Percentiles rank a stretch among this genome's conserved stretches.
Evolutionary conservation across 2,329 filamentous ascomycete genomes (phyloP).

Genomic region (Colletotrichum liriopes): DNA sequence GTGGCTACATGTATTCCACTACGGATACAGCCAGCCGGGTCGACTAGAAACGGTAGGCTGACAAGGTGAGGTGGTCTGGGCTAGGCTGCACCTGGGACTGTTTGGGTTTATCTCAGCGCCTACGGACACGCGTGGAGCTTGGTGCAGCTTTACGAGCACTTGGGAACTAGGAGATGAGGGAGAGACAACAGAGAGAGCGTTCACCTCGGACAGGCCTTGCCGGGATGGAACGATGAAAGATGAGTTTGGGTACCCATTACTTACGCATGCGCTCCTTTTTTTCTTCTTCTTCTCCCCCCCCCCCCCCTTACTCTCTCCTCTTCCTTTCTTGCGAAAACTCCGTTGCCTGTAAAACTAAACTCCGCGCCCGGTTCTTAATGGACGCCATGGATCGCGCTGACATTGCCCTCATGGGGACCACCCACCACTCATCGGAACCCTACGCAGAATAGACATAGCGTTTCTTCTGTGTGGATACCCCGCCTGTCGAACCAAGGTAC

Average conservation of each 20-base stretch:
- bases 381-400: not conserved
- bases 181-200: not conserved
- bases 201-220: not conserved
- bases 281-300: not conserved
- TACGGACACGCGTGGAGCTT: not conserved
- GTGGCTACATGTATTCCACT: constrained; percentile 23
- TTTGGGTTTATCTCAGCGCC: constrained; percentile 24
- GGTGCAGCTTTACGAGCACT: not conserved
- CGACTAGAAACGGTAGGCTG: constrained; percentile 1
- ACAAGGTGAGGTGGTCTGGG: not conserved
- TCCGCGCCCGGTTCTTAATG: not conserved
- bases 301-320: not conserved
- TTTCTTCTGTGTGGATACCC: not conserved
- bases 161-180: not conserved
- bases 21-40: not conserved
- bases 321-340: not conserved
- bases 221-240: not conserved
- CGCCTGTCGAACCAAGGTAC: not conserved
- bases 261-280: not conserved
- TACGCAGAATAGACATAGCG: not conserved
- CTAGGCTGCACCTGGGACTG: not conserved
- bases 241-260: not conserved
- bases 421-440: not conserved
- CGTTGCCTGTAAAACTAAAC: not conserved
- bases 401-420: not conserved